Evolutionary conservation across 2,329 filamentous ascomycete genomes (phyloP).

Genomic region (Calycina herbarum): DNA sequence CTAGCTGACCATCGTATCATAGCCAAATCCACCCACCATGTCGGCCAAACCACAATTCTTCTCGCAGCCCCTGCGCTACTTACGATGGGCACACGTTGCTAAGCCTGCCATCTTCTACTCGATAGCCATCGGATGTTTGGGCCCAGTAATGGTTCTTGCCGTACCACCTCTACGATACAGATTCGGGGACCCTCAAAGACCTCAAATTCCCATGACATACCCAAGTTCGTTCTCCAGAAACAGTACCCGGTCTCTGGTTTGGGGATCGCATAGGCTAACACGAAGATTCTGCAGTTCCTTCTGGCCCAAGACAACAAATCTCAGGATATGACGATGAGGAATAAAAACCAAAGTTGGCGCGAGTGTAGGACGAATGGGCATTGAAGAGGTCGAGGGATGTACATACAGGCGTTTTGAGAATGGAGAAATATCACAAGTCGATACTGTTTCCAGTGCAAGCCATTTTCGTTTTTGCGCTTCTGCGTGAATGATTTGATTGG

Average conservation of each 20-base stretch:
- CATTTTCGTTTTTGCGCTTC: neutral
- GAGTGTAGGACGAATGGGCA: neutral
- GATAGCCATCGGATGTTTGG: conserved; percentile 68
- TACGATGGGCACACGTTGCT: conserved; percentile 83
- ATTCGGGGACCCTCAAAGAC: conserved; percentile 72
- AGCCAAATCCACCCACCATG: conserved; percentile 49
- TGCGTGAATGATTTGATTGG: too few relatives aligned
- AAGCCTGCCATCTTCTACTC: conserved; percentile 92
- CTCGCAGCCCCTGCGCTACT: conserved; percentile 77
- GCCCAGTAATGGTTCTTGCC: conserved; percentile 68
- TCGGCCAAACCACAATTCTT: conserved; percentile 75
- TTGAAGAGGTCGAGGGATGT: conserved; percentile 1
- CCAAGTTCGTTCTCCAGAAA: conserved; percentile 68
- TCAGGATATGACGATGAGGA: conserved; percentile 16
- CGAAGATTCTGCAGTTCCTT: conserved; percentile 19
- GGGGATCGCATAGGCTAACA: neutral
- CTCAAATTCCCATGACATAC: conserved; percentile 83
- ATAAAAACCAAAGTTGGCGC: neutral
- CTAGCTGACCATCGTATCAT: conserved; percentile 27
- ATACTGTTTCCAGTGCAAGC: neutral
- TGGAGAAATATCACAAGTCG: conserved; percentile 9
- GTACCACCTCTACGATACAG: conserved; percentile 72
- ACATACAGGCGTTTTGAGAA: conserved; percentile 17
- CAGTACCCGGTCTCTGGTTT: neutral
- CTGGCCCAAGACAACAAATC: conserved; percentile 21